Percentiles rank a stretch among this genome's conserved stretches.
These are phyloP conservation scores for Ceratocystiopsis sp. DNA, from an alignment of 2,329 filamentous ascomycete species.

Conservation along the genomic window DNA sequence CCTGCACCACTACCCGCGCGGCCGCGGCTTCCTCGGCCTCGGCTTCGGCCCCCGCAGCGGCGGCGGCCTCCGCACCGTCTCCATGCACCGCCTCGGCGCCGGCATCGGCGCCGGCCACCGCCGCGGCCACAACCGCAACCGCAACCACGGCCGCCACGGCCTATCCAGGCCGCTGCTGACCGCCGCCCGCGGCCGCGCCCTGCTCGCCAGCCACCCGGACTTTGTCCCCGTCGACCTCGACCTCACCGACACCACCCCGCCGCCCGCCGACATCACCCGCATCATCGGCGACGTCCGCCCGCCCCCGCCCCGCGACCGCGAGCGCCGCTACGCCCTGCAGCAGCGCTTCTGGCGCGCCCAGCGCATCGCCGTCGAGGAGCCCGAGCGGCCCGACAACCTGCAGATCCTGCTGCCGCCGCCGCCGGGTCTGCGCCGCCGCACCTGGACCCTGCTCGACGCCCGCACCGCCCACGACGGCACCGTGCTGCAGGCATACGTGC, in stretches of 20 bases:
- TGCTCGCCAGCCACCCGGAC: too few relatives aligned
- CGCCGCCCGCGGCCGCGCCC: too few relatives aligned
- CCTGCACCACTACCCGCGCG: slow-evolving; percentile 23
- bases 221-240: too few relatives aligned
- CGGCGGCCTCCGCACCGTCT: not conserved
- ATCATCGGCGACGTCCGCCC: too few relatives aligned
- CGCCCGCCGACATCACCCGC: not conserved
- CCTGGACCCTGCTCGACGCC: slow-evolving; percentile 26
- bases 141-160: too few relatives aligned
- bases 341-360: slow-evolving; percentile 11
- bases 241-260: too few relatives aligned
- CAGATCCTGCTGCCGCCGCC: slow-evolving; percentile 12
- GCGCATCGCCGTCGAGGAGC: slow-evolving; percentile 17
- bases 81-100: too few relatives aligned
- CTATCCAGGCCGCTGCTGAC: too few relatives aligned
- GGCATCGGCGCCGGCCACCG: too few relatives aligned
- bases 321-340: not conserved
- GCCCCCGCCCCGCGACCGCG: not conserved
- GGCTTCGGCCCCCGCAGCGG: slow-evolving; percentile 11
- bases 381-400: slow-evolving; percentile 11
- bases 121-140: too few relatives aligned
- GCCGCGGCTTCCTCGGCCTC: slow-evolving; percentile 7
- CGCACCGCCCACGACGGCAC: slow-evolving; percentile 17
- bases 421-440: slow-evolving; percentile 20
- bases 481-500: slow-evolving; percentile 31